Conservation (phyloP, 75 land plant species). For the Cupressus sempervirens region DNA sequence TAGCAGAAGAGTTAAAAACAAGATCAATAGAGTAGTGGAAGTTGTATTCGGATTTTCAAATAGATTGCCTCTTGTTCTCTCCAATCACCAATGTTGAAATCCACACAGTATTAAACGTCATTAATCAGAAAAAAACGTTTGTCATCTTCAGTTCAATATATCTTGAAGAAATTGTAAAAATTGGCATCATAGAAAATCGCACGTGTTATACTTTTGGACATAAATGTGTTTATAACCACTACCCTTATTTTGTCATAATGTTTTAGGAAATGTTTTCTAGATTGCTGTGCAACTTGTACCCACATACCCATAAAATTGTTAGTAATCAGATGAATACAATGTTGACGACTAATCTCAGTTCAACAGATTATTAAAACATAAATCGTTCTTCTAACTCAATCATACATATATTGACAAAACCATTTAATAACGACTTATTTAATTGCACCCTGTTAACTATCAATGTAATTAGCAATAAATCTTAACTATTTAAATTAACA, state of each 20-base stretch:
- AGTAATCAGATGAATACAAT: too few species aligned
- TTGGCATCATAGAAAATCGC: neutral
- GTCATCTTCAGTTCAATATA: neutral
- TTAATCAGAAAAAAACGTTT: neutral
- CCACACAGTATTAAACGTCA: neutral
- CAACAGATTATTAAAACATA: too few species aligned
- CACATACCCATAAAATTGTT: too few species aligned
- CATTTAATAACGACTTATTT: too few species aligned
- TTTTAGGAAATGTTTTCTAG: neutral
- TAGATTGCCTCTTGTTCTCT: neutral
- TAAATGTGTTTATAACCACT: neutral
- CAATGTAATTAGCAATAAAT: too few species aligned
- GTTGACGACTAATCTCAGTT: too few species aligned
- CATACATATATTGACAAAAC: too few species aligned
- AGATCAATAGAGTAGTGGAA: neutral
- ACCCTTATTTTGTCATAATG: neutral
- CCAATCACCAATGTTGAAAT: neutral
- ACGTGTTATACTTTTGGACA: neutral
- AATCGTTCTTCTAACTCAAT: too few species aligned
- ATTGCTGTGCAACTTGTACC: neutral
- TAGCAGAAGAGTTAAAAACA: slow-evolving; percentile 52
- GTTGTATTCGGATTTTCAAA: neutral
- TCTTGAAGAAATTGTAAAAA: neutral
- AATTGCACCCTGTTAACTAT: too few species aligned
- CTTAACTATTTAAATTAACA: too few species aligned